Evolutionary conservation across 306 rosid genomes (phyloP).

Genomic region (Herpetospermum pedunculosum): DNA sequence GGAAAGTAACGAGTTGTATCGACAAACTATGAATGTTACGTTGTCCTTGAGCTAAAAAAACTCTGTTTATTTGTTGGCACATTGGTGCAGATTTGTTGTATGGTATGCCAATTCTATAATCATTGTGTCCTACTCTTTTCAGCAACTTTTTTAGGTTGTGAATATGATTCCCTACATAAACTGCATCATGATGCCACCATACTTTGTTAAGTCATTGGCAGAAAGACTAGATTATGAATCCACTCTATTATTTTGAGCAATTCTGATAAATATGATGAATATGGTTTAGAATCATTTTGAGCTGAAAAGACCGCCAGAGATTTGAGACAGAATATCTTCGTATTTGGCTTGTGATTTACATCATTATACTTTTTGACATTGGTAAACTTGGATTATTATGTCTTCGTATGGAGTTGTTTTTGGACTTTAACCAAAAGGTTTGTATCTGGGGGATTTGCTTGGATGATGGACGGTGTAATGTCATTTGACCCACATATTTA

Average conservation of each 20-base stretch:
- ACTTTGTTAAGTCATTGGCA: neutral
- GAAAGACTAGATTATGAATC: neutral
- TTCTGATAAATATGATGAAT: neutral
- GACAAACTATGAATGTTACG: neutral
- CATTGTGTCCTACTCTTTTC: neutral
- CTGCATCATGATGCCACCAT: constrained; percentile 1
- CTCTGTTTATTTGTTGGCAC: neutral
- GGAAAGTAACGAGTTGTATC: neutral
- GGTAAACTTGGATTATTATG: neutral
- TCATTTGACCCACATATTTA: too few species aligned
- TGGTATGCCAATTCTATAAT: neutral
- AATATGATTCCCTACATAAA: neutral
- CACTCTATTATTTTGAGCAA: neutral
- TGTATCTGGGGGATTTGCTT: too few species aligned
- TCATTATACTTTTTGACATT: neutral
- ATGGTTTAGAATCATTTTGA: neutral
- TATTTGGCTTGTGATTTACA: neutral
- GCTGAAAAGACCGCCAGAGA: neutral
- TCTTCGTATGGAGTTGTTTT: neutral
- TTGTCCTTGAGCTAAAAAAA: neutral
- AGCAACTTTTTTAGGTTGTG: neutral
- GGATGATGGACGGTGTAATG: too few species aligned
- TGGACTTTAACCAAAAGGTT: neutral
- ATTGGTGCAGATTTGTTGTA: neutral
- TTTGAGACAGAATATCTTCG: neutral